These are phyloP conservation scores for Cercophora samala DNA, from an alignment of 495 filamentous ascomycete species.

Conservation along the genomic window DNA sequence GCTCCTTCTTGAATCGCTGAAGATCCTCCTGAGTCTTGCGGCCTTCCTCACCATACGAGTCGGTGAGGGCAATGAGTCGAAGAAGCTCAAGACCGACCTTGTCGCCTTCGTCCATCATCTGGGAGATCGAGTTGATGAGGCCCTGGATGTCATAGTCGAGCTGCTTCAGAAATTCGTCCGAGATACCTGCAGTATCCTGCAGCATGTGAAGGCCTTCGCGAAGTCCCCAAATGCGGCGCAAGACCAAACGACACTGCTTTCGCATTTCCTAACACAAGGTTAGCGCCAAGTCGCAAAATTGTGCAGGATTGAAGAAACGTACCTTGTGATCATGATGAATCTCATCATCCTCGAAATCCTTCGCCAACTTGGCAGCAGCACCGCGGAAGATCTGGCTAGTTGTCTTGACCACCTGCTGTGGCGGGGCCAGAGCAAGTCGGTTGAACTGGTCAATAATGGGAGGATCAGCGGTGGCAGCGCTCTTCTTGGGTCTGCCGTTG, in stretches of 20 bases:
- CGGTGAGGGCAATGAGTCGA: background rate
- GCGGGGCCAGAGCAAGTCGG: background rate
- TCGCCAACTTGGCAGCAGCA: background rate
- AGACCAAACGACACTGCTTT: background rate
- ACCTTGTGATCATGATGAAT: background rate
- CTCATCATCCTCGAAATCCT: background rate
- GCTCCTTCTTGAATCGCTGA: background rate
- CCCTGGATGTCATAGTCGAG: slow-evolving; percentile 17
- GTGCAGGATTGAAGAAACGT: background rate
- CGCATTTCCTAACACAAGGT: background rate
- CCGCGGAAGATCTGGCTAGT: background rate
- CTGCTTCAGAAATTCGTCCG: slow-evolving; percentile 6
- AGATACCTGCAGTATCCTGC: background rate
- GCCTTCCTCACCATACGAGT: background rate
- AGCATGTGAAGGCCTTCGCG: slow-evolving; percentile 17
- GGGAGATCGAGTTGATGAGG: slow-evolving; percentile 9
- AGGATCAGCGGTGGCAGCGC: background rate
- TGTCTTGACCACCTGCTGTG: background rate
- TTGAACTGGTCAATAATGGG: background rate
- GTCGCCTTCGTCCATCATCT: slow-evolving; percentile 2
- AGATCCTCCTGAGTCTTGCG: slow-evolving; percentile 2
- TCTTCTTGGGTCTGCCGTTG: background rate
- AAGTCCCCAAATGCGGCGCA: slow-evolving; percentile 18
- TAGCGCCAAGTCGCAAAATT: background rate
- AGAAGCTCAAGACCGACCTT: slow-evolving; percentile 11